Evolutionary conservation across 352 stramenopile genomes (phyloP).

Genomic region (Phytopythium litorale): DNA sequence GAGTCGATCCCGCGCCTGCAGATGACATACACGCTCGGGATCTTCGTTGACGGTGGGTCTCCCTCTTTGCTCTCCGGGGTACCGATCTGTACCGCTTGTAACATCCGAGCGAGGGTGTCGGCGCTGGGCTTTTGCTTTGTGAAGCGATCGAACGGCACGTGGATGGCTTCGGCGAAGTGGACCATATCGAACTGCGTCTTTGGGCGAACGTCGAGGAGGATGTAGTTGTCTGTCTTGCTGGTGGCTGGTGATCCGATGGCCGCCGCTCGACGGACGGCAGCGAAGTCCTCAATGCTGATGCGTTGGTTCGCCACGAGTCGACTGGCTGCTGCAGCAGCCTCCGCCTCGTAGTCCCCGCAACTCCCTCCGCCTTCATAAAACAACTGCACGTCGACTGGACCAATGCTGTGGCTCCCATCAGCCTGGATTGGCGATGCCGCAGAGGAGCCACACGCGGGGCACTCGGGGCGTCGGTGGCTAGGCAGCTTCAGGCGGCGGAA

Average conservation of each 20-base stretch:
- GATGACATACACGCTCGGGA: constrained; percentile 45
- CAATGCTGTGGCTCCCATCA: neutral
- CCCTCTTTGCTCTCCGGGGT: neutral
- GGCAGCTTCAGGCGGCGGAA: constrained; percentile 65
- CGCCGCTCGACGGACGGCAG: constrained; percentile 17
- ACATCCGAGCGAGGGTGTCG: constrained; percentile 15
- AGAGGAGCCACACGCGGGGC: constrained; percentile 24
- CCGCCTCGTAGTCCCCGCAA: constrained; percentile 16
- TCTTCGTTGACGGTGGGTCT: neutral
- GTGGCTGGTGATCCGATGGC: neutral
- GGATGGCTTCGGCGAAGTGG: constrained; percentile 64
- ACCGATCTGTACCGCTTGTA: neutral
- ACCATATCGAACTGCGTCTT: constrained; percentile 72
- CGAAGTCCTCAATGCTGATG: constrained; percentile 38
- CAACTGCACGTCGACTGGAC: constrained; percentile 8
- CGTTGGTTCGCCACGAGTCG: constrained; percentile 14
- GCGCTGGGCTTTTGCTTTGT: constrained; percentile 21
- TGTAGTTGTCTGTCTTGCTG: constrained; percentile 17
- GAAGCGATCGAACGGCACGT: constrained; percentile 51
- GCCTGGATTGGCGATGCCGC: neutral
- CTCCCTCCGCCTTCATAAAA: constrained; percentile 15
- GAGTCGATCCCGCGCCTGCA: constrained; percentile 81
- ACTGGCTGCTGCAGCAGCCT: neutral
- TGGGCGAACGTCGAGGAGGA: constrained; percentile 58
- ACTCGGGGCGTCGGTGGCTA: constrained; percentile 32